Conservation (phyloP, 805 yeast genomes). For the Clavispora phyllophila region DNA sequence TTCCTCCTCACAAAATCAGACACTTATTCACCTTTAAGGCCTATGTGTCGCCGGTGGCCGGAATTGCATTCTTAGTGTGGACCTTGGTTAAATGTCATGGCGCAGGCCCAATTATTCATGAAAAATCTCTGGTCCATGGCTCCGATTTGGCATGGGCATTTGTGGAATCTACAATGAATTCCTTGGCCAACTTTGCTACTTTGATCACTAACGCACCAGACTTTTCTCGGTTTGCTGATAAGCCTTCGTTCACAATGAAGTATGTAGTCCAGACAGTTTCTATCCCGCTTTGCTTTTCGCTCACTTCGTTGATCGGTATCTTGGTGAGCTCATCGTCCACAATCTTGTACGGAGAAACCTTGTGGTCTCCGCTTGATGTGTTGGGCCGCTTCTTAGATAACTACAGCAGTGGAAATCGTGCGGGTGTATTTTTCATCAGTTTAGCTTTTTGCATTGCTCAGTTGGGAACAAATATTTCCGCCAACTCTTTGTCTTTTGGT, state of each 20-base stretch:
- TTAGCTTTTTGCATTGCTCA: slow-evolving; percentile 71
- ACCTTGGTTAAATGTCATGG: slow-evolving; percentile 76
- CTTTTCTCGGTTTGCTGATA: slow-evolving; percentile 74
- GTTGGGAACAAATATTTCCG: slow-evolving; percentile 72
- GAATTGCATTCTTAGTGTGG: slow-evolving; percentile 81
- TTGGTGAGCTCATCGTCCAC: slow-evolving; percentile 77
- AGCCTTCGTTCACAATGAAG: slow-evolving; percentile 34
- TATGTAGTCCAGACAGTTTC: slow-evolving; percentile 47
- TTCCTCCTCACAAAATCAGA: slow-evolving; percentile 77
- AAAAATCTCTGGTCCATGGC: slow-evolving; percentile 48
- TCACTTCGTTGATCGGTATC: slow-evolving; percentile 82
- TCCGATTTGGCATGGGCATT: slow-evolving; percentile 78
- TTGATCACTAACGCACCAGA: slow-evolving; percentile 85
- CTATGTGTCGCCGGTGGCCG: slow-evolving; percentile 73
- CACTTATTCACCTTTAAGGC: slow-evolving; percentile 84
- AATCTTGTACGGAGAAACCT: slow-evolving; percentile 58
- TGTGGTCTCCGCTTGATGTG: slow-evolving; percentile 84
- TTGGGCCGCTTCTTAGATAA: slow-evolving; percentile 53
- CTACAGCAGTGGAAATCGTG: slow-evolving; percentile 56
- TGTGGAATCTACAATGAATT: slow-evolving; percentile 69
- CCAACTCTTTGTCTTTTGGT: slow-evolving; percentile 67
- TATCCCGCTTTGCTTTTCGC: slow-evolving; percentile 71
- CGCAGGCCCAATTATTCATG: slow-evolving; percentile 65
- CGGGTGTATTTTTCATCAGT: slow-evolving; percentile 74
- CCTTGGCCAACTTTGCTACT: slow-evolving; percentile 85